phyloP scores from a whole-genome alignment of 441 rosid species.

The Macaranga tanarius region DNA sequence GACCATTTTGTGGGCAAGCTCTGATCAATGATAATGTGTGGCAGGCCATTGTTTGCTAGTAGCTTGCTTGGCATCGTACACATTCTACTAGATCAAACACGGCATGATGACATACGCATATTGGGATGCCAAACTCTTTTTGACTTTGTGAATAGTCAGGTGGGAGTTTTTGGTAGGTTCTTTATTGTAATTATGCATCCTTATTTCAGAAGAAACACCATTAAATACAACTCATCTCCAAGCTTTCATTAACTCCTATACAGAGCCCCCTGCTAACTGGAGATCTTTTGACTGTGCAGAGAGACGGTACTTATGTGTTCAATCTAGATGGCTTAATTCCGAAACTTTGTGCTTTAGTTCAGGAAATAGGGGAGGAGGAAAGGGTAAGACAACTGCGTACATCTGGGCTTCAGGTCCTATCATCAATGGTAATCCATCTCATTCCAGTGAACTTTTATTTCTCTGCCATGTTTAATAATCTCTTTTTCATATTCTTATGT shows the following conservation, averaged over 20 bases:
- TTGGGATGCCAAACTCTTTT: conserved; percentile 82
- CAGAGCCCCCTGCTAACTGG: conserved; percentile 16
- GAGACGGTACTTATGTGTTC: conserved; percentile 75
- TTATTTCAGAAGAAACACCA: conserved; percentile 5
- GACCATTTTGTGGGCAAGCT: not conserved
- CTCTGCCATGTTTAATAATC: not conserved
- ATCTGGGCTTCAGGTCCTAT: conserved; percentile 66
- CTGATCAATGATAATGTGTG: conserved; percentile 22
- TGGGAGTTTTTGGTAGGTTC: conserved; percentile 28
- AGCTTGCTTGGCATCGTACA: conserved; percentile 70
- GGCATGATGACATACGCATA: conserved; percentile 69
- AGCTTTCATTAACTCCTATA: conserved; percentile 1
- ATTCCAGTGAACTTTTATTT: not conserved
- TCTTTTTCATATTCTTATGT: not conserved
- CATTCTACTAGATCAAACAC: conserved; percentile 78
- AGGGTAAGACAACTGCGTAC: conserved; percentile 48
- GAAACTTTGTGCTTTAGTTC: conserved; percentile 66
- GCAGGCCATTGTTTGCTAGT: conserved; percentile 80
- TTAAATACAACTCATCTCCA: not conserved
- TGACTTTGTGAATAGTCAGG: conserved; percentile 89
- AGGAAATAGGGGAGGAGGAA: conserved; percentile 65
- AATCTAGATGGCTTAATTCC: conserved; percentile 78
- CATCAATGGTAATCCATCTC: conserved; percentile 53
- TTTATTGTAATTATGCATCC: not conserved
- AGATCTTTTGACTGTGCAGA: conserved; percentile 44